phyloP scores from a whole-genome alignment of 139 green algal genomes.

The Asterochloris sp. region DNA sequence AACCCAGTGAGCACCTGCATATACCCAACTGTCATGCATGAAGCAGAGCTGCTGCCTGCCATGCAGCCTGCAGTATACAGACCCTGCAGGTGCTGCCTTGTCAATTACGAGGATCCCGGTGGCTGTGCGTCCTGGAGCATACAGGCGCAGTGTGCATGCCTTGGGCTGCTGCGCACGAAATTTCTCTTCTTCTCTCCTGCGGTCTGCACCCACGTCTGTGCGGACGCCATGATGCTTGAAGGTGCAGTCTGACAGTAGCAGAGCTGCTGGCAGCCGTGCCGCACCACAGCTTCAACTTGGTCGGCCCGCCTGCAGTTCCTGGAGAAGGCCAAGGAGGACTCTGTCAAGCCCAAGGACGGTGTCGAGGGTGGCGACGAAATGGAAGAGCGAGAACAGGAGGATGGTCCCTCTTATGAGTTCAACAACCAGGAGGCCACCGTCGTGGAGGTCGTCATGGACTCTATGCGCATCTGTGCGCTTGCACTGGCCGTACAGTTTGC shows the following conservation, averaged over 20 bases:
- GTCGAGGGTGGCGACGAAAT: slow-evolving; percentile 2
- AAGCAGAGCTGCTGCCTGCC: not conserved
- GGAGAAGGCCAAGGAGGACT: not conserved
- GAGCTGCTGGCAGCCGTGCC: not conserved
- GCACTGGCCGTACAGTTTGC: slow-evolving; percentile 12
- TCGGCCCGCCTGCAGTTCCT: not conserved
- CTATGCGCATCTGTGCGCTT: slow-evolving; percentile 19
- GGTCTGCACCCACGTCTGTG: no score
- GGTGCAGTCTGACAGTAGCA: not conserved
- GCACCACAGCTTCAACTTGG: not conserved
- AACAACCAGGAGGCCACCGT: not conserved
- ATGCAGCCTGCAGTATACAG: no score
- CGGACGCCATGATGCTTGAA: not conserved
- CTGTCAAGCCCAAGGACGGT: no score
- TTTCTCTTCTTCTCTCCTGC: no score
- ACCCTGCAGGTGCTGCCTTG: no score
- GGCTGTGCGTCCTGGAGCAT: no score
- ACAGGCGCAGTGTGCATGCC: no score
- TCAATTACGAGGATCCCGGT: no score
- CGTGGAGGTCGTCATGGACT: slow-evolving; percentile 24
- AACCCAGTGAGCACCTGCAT: slow-evolving; percentile 3
- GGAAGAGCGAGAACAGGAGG: not conserved
- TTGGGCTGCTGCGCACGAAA: no score
- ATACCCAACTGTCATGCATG: not conserved
- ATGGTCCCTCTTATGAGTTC: slow-evolving; percentile 11